phyloP scores from a whole-genome alignment of 164 flowering plant genomes.

The Magnolia changhungtana region DNA sequence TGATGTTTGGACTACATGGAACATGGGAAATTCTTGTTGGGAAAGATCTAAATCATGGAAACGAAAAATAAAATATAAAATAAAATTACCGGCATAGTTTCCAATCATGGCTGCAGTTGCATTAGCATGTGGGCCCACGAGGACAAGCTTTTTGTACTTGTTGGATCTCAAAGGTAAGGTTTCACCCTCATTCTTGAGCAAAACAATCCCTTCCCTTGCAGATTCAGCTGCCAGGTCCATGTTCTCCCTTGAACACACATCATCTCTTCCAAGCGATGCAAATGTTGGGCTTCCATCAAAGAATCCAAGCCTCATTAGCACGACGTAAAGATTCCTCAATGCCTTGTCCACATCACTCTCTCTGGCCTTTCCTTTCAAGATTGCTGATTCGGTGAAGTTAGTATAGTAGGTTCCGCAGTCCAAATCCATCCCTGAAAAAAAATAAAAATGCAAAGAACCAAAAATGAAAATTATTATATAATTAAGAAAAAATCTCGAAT shows the following conservation, averaged over 20 bases:
- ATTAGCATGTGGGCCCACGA: constrained; percentile 49
- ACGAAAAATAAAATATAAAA: too few species aligned
- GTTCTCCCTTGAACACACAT: constrained; percentile 37
- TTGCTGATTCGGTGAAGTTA: constrained; percentile 21
- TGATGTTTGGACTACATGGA: neutral
- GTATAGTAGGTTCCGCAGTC: constrained; percentile 40
- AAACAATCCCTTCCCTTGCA: constrained; percentile 54
- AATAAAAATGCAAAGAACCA: too few species aligned
- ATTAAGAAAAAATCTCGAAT: neutral
- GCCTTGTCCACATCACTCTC: constrained; percentile 34
- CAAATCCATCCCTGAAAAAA: constrained; percentile 54
- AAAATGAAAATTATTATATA: neutral
- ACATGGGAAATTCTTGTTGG: too few species aligned
- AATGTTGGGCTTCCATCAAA: constrained; percentile 40
- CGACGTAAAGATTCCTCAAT: constrained; percentile 27
- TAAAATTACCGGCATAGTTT: constrained; percentile 41
- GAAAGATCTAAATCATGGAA: too few species aligned
- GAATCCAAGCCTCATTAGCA: constrained; percentile 42
- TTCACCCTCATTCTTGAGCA: constrained; percentile 32
- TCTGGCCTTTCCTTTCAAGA: constrained; percentile 20
- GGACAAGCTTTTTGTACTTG: constrained; percentile 23
- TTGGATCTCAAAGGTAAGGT: constrained; percentile 27
- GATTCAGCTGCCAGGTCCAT: constrained; percentile 46
- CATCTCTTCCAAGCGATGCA: constrained; percentile 25
- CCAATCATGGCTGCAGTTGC: constrained; percentile 37